Evolutionary conservation across 176 grass and related monocot genomes (phyloP).

Genomic region (Oryza nivara): DNA sequence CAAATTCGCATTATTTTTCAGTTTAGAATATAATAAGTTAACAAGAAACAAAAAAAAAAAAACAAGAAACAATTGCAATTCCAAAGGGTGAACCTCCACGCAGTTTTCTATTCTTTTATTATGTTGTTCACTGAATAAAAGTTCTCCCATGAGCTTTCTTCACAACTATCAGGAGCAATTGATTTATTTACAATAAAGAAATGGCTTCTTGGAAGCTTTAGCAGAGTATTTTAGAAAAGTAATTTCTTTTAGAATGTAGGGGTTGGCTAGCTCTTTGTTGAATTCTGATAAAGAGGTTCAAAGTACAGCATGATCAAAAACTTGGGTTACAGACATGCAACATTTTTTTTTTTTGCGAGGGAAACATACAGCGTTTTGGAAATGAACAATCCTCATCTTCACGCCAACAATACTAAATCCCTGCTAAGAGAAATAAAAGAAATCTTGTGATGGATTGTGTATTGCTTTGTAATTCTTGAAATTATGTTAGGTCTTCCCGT

Average conservation of each 20-base stretch:
- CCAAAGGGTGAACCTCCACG: not conserved
- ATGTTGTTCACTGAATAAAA: not conserved
- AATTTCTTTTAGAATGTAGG: not conserved
- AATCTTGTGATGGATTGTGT: not conserved
- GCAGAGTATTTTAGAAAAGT: conserved; percentile 10
- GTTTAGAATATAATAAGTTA: not conserved
- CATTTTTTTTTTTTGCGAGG: too few species aligned
- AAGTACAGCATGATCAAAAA: not conserved
- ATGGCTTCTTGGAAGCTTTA: not conserved
- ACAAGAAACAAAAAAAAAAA: not conserved
- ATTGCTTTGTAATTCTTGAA: not conserved
- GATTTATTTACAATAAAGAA: not conserved
- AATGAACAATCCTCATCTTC: not conserved
- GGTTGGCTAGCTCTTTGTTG: not conserved
- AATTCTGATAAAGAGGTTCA: not conserved
- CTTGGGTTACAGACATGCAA: not conserved
- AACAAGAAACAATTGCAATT: not conserved
- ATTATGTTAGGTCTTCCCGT: not conserved
- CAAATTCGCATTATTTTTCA: not conserved
- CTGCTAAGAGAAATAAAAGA: too few species aligned
- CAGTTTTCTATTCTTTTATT: not conserved
- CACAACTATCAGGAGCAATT: not conserved
- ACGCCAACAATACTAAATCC: not conserved
- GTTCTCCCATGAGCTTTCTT: not conserved
- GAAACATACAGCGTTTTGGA: not conserved